Evolutionary conservation across 2,329 filamentous ascomycete genomes (phyloP), one percentile per base, ranked within the genome.

Genomic region (Trichoderma polysporum): DNA sequence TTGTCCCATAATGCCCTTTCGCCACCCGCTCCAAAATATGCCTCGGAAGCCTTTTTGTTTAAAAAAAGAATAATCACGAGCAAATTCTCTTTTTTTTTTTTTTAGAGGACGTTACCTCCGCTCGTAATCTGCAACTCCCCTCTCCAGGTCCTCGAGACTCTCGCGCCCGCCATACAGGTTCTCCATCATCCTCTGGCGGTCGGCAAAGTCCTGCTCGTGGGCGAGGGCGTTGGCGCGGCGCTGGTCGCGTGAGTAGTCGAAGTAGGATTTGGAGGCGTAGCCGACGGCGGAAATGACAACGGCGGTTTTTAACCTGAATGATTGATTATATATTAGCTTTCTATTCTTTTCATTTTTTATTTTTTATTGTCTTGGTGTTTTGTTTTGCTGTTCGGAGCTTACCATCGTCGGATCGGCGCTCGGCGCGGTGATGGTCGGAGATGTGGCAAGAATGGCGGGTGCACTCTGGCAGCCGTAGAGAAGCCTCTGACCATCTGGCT

Each of bases 161-260:
- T 80, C 80, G 15, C 83, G 79, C 68, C 83, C 82, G 54, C 83
- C 82, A 67, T 85, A 85, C 66, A 83, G 79, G 39, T 84, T 79
- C 74, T 84, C 76, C 69, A 85, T 74, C 65, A 81, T 76, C 22
- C 75, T 74, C 68, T 76, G 76, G 60, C 74, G 75, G 60, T 78
- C 76, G n/a, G 71, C 72, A 41, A 77, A 76, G 50, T 78, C 71
- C 64, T 75, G 74, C 66, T 81, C 78, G 19, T 70, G 73, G 64
- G 73, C 71, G 64, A 76, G 72, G 54, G 75, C 72, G 54, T 72
- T 74, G 53, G 74, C 73, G 25, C 71, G 67, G 29, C 73, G 75
- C 33, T 73, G 75, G 63, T 73, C 69, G 66, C 73, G 69, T 45
- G 71, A 67, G 60, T 68, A 71, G 53, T 77, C 73, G 27, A 76